Conservation (phyloP, 768 basidiomycete species). For the Leccinum uliginosum region DNA sequence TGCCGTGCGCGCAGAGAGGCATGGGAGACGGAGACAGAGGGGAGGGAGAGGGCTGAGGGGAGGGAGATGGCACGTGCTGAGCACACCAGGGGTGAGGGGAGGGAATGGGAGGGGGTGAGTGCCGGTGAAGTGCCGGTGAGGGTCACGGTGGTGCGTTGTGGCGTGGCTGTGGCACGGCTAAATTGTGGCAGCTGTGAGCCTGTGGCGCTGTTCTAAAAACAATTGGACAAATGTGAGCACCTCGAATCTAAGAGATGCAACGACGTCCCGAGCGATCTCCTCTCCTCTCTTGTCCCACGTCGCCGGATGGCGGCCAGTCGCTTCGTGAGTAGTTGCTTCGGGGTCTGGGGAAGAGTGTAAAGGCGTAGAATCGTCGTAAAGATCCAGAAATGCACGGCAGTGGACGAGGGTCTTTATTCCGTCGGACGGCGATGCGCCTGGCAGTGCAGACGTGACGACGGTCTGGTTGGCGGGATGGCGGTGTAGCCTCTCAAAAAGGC, state of each 20-base stretch:
- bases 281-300: conserved; percentile 34
- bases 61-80: too few species aligned
- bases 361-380: conserved; percentile 36
- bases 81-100: too few species aligned
- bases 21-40: too few species aligned
- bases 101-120: too few species aligned
- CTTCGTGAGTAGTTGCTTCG: conserved; percentile 5
- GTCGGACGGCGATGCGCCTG: conserved; percentile 28
- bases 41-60: too few species aligned
- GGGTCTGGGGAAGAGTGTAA: conserved; percentile 21
- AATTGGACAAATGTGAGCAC: too few species aligned
- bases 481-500: conserved; percentile 69
- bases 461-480: conserved; percentile 45
- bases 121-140: too few species aligned
- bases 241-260: conserved; percentile 56
- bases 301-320: conserved; percentile 3
- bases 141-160: too few species aligned
- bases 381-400: conserved; percentile 37
- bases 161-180: too few species aligned
- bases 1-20: too few species aligned
- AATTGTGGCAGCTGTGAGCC: too few species aligned
- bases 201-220: too few species aligned
- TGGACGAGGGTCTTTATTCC: conserved; percentile 32
- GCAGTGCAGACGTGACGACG: conserved; percentile 32
- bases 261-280: conserved; percentile 44